phyloP scores from a whole-genome alignment of 2,329 filamentous ascomycete species.

The Fusarium citri region DNA sequence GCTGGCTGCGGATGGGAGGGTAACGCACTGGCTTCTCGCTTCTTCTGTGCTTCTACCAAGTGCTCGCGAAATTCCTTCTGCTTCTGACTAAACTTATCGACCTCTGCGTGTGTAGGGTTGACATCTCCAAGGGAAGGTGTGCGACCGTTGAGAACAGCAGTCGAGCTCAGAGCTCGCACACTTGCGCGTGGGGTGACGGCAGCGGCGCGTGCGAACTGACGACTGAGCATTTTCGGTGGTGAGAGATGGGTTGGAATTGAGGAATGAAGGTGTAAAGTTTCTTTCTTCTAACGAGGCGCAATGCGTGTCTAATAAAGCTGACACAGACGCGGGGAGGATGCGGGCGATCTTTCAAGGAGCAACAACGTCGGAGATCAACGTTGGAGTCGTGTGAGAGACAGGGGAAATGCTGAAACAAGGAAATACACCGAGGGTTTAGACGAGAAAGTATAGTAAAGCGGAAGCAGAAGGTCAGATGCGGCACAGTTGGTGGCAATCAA shows the following conservation, averaged over 20 bases:
- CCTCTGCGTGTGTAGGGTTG: constrained; percentile 71
- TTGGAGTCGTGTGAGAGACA: constrained; percentile 32
- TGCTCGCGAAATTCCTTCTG: constrained; percentile 90
- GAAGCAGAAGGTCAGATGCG: constrained; percentile 44
- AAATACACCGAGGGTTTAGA: constrained; percentile 35
- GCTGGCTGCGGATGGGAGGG: constrained; percentile 54
- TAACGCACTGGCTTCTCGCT: constrained; percentile 85
- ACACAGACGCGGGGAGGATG: constrained; percentile 30
- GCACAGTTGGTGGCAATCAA: constrained; percentile 42
- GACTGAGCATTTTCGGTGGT: constrained; percentile 59
- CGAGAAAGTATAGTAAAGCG: constrained; percentile 26
- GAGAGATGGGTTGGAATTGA: constrained; percentile 32
- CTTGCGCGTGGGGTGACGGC: constrained; percentile 59
- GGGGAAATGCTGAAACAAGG: constrained; percentile 32
- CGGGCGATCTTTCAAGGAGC: constrained; percentile 28
- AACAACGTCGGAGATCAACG: constrained; percentile 37
- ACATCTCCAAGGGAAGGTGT: constrained; percentile 90
- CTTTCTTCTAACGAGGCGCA: constrained; percentile 15
- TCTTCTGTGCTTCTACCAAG: constrained; percentile 80
- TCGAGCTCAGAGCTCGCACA: constrained; percentile 69
- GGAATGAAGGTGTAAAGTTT: constrained; percentile 28
- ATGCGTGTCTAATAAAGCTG: constrained; percentile 33
- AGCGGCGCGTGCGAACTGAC: constrained; percentile 61
- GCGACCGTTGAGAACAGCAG: constrained; percentile 57
- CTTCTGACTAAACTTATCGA: constrained; percentile 81